Conservation (phyloP, 169 alveolate genomes). For the Sarcocystis neurona region DNA sequence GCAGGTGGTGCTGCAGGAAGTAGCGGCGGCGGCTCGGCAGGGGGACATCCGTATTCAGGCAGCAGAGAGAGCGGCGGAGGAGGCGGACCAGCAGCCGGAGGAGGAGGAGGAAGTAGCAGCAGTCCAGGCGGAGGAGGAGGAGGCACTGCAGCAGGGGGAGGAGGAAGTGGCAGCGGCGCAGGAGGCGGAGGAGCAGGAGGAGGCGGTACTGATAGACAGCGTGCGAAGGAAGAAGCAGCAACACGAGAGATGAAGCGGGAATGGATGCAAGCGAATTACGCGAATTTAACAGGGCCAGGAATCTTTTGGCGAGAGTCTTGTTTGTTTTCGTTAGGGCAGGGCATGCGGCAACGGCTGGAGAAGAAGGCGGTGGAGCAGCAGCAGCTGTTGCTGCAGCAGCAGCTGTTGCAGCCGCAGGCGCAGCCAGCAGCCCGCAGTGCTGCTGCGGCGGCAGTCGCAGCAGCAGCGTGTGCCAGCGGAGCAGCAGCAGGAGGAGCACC, state of each 20-base stretch:
- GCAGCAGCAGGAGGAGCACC: too few species aligned
- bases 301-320: conserved; percentile 74
- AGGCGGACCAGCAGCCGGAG: neutral
- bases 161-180: neutral
- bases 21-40: too few species aligned
- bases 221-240: conserved; percentile 68
- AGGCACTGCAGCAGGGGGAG: neutral
- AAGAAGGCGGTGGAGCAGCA: too few species aligned
- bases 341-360: conserved; percentile 65
- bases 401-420: too few species aligned
- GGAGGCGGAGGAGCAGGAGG: neutral
- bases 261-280: conserved; percentile 75
- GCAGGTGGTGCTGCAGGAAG: too few species aligned
- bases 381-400: too few species aligned
- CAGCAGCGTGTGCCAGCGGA: too few species aligned
- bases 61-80: too few species aligned
- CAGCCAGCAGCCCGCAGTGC: conserved; percentile 46
- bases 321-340: conserved; percentile 64
- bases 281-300: conserved; percentile 76
- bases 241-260: conserved; percentile 71
- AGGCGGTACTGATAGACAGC: conserved; percentile 54
- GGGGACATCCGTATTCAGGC: too few species aligned
- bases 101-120: neutral
- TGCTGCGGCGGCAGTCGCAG: too few species aligned
- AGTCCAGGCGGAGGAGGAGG: neutral